Evolutionary conservation across 129 eudicot species (phyloP), one percentile per base, ranked within the genome.

Genomic region (Rutidosis leptorrhynchoides): DNA sequence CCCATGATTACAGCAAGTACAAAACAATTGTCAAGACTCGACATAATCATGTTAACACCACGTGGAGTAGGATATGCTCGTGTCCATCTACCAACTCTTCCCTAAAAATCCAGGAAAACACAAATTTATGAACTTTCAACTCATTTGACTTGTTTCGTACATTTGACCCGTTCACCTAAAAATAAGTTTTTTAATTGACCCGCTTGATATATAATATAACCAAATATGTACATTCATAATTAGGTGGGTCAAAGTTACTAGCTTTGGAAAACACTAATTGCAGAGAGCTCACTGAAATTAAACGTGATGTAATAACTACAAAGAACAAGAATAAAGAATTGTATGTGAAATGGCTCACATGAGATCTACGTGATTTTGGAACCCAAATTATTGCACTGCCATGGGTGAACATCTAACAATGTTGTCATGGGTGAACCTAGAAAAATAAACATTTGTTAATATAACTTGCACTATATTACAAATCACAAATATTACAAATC

Each of bases 1-100:
- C 99, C 99, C 99, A 93, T 93, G 71, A 93, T 88, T 65, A 96
- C 96, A 60, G 99, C 99, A 79, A 93, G 95, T 66, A 93, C 99
- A 77, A 93, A 93, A 43, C 99, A 93, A 75, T 93, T 93, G 76
- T 93, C 99, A 63, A 93, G 85, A 76, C 99, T 93, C 99, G 96
- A 93, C 2, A 82, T 84, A 65, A 93, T 93, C 99, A 93, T 93
- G 77, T 93, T 93, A 74, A 93, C 99, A 76, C 99, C 99, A 59
- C 96, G 96, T 51, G 95, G 99, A 45, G 96, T 86, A 57, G 96
- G 99, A 82, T 93, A 93, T 37, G 99, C 96, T 26, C 89, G 72
- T 61, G 86, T 74, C 99, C 99, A 93, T 7, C 99, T 82, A 62
- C 96, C 96, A 74, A 80, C 78, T 76, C 84, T 88, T 61, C 95